Conservation (phyloP, 176 grass and related monocot species). For the Saccharum officinarum region DNA sequence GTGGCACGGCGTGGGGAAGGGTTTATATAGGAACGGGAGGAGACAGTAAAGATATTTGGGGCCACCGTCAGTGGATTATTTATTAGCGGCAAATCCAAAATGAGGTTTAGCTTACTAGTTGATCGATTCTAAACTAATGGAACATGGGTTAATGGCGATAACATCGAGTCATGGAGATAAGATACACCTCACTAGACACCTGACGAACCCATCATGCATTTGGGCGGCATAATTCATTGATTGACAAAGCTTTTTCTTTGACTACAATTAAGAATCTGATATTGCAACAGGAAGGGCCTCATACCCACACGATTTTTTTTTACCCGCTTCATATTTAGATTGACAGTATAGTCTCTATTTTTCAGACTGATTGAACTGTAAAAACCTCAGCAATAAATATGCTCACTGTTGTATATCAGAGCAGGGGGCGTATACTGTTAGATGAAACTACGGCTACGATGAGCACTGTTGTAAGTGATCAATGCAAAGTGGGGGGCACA, state of each 20-base stretch:
- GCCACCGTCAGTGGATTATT: background rate
- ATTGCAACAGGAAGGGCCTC: background rate
- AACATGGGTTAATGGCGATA: slow-evolving; percentile 24
- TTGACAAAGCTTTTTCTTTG: background rate
- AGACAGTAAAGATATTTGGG: slow-evolving; percentile 11
- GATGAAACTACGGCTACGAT: too few species aligned
- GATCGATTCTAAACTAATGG: background rate
- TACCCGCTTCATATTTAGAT: background rate
- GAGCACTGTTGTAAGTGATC: background rate
- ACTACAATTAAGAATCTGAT: background rate
- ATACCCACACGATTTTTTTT: background rate
- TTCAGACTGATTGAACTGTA: too few species aligned
- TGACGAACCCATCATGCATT: background rate
- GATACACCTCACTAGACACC: slow-evolving; percentile 7
- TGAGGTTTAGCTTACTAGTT: background rate
- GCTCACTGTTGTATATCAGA: too few species aligned
- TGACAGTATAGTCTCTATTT: too few species aligned
- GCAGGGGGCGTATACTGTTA: too few species aligned
- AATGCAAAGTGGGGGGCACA: background rate
- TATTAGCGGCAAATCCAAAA: background rate
- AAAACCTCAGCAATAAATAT: too few species aligned
- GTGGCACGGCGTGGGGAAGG: background rate
- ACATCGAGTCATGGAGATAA: slow-evolving; percentile 27
- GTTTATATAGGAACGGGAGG: slow-evolving; percentile 40
- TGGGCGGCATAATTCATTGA: background rate